Conservation (phyloP, 2,329 filamentous ascomycete genomes). For the Lecanicillium sp. region DNA sequence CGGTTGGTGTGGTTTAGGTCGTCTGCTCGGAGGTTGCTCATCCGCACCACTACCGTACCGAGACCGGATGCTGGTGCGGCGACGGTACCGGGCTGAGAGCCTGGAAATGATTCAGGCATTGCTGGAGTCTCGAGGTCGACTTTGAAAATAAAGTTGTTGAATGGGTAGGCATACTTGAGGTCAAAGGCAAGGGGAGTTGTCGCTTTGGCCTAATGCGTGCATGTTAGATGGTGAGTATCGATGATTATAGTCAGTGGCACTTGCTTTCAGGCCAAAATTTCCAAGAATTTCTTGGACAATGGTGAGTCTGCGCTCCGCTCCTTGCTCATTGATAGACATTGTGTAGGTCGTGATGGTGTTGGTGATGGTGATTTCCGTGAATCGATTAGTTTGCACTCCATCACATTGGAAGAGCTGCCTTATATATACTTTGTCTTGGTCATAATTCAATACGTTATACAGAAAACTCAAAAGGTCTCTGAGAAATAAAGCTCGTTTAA, state of each 20-base stretch:
- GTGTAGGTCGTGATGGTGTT: too few relatives aligned
- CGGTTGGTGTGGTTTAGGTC: constrained; percentile 12
- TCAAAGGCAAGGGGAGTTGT: neutral
- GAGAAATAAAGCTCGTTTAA: too few relatives aligned
- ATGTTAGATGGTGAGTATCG: neutral
- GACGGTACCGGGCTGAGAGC: constrained; percentile 4
- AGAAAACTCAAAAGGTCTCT: too few relatives aligned
- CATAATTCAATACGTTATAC: too few relatives aligned
- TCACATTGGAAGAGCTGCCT: too few relatives aligned
- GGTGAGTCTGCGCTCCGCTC: neutral
- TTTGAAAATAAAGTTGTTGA: constrained; percentile 15
- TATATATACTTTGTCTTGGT: too few relatives aligned
- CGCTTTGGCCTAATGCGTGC: neutral
- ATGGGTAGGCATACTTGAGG: neutral
- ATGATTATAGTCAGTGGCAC: neutral
- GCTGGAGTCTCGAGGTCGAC: constrained; percentile 7
- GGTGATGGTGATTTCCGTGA: too few relatives aligned
- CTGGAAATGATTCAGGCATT: neutral
- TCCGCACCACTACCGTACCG: constrained; percentile 8
- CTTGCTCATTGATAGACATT: too few relatives aligned
- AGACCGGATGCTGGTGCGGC: neutral
- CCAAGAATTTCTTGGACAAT: neutral
- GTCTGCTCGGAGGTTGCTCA: constrained; percentile 10
- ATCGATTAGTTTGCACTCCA: too few relatives aligned
- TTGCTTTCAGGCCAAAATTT: neutral